Conservation (phyloP, 2,329 filamentous ascomycete species). For the Neofusicoccum parvum region DNA sequence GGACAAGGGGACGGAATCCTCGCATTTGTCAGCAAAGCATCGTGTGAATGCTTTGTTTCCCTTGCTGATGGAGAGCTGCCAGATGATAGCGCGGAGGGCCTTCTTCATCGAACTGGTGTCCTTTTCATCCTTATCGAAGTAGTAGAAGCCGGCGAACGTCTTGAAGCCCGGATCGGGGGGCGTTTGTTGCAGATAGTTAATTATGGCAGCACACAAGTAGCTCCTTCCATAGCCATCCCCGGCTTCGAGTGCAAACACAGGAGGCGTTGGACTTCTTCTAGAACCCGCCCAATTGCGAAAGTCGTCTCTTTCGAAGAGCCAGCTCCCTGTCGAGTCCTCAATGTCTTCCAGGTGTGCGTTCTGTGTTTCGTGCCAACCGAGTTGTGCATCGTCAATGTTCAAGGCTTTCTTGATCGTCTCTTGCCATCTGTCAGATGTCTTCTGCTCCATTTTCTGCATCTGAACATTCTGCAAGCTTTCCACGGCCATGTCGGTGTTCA, state of each 20-base stretch:
- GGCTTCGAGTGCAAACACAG: not conserved
- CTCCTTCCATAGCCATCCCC: not conserved
- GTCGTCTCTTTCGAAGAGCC: not conserved
- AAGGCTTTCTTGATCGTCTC: not conserved
- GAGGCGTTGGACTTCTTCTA: not conserved
- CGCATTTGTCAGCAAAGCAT: not conserved
- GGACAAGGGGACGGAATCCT: not conserved
- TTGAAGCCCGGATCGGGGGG: not conserved
- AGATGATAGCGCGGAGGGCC: not conserved
- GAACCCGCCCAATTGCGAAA: not conserved
- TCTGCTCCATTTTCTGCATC: not conserved
- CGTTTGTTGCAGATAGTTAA: not conserved
- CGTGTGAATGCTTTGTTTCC: not conserved
- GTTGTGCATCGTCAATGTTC: not conserved
- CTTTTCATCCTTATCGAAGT: not conserved
- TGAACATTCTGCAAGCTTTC: not conserved
- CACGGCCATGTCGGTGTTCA: not conserved
- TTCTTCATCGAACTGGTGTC: slow-evolving; percentile 1
- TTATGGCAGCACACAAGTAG: slow-evolving; percentile 1
- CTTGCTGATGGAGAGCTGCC: not conserved
- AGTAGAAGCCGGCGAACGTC: not conserved
- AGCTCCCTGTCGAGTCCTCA: not conserved
- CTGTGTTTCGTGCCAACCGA: not conserved
- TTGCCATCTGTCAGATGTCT: not conserved
- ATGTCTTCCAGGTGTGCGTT: not conserved